Percentiles rank a stretch among this genome's conserved stretches.
Evolutionary conservation across 441 rosid genomes (phyloP).

Genomic region (Breynia disticha): DNA sequence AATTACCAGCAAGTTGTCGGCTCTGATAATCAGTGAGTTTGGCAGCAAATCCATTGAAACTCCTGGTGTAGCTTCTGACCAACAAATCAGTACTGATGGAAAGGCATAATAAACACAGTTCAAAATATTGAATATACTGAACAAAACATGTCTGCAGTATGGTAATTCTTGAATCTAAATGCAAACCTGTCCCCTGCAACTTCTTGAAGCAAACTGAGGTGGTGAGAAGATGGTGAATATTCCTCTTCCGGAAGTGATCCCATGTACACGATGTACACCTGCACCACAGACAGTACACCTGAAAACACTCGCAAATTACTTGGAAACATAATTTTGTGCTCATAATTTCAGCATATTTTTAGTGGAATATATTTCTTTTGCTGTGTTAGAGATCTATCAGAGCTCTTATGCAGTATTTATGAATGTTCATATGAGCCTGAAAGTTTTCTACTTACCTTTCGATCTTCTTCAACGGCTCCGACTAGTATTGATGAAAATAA

Average conservation of each 20-base stretch:
- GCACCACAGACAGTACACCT: background rate
- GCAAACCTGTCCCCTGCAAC: constrained; percentile 22
- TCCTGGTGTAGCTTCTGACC: constrained; percentile 42
- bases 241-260: constrained; percentile 38
- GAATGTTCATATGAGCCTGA: no score
- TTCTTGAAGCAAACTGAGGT: constrained; percentile 29
- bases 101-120: background rate
- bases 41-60: constrained; percentile 47
- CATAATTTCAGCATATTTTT: no score
- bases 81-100: constrained; percentile 9
- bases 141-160: no score
- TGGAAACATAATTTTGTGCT: no score
- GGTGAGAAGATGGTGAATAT: constrained; percentile 28
- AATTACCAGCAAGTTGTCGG: constrained; percentile 16
- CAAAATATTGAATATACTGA: no score
- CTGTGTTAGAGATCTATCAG: no score
- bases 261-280: constrained; percentile 53
- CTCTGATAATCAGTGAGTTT: constrained; percentile 31
- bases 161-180: background rate
- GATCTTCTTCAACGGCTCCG: no score
- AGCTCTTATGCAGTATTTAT: no score
- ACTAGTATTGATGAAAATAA: no score
- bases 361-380: no score
- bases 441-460: no score
- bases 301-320: no score